These are phyloP conservation scores for Suillus lakei DNA, from an alignment of 768 basidiomycete genomes.

Conservation along the genomic window DNA sequence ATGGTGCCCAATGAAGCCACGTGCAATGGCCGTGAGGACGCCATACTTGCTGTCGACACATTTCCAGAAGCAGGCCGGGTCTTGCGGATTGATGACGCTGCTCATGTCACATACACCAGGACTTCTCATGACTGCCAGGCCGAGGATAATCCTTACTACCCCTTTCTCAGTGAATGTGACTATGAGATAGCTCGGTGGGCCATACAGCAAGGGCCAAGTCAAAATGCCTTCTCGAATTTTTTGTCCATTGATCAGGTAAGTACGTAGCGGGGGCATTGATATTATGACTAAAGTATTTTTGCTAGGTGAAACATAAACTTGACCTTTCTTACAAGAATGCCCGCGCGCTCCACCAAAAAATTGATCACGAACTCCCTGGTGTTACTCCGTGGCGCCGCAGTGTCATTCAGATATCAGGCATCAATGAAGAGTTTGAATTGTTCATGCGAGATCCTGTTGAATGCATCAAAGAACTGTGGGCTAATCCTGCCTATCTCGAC, in stretches of 20 bases:
- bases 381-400: neutral
- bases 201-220: too few species aligned
- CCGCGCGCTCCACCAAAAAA: neutral
- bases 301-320: neutral
- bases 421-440: neutral
- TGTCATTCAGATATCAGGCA: neutral
- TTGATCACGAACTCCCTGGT: slow-evolving; percentile 4
- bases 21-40: too few species aligned
- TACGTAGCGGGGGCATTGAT: neutral
- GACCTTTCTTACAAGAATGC: neutral
- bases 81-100: neutral
- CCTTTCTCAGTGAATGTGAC: too few species aligned
- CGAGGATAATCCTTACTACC: neutral
- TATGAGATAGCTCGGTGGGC: too few species aligned
- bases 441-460: slow-evolving; percentile 15
- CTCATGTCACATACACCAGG: neutral
- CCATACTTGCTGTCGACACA: neutral
- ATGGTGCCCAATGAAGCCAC: too few species aligned
- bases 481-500: slow-evolving; percentile 11
- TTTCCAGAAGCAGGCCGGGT: neutral
- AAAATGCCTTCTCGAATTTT: too few species aligned
- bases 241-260: too few species aligned
- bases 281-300: neutral
- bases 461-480: slow-evolving; percentile 10
- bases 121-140: neutral